Evolutionary conservation across 345 rosid species (phyloP), one percentile per base, ranked within the genome.

Genomic region (Gynandropsis gynandra): DNA sequence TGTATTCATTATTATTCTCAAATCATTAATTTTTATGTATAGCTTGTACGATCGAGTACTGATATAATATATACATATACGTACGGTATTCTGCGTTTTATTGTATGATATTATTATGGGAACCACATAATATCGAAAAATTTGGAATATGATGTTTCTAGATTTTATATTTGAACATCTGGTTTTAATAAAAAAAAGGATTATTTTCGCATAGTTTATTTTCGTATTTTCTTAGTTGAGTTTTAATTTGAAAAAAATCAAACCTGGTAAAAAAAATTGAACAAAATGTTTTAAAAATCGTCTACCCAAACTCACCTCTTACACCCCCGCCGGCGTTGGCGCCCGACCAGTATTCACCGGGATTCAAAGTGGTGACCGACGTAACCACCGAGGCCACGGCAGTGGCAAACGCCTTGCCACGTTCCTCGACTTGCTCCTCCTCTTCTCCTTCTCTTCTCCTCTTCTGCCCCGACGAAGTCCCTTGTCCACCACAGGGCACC

Each of bases 391-490:
- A 36, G 4, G 10, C 9, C 40, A n/a, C 51, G 27, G 16, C 16
- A 7, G 42, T 15, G 18, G 21, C 47, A 42, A 42, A 5, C 47
- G 31, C 24, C 0, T 35, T 57, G 5, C 48, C 50, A 11, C 59
- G 13, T 1, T 66, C 70, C 27, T 42, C n/a, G n/a, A n/a, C n/a
- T n/a, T n/a, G n/a, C n/a, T n/a, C n/a, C n/a, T n/a, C 53, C 5
- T 76, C 46, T 4, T 51, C 73, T 11, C 61, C 79, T 21, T 57
- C 81, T 56, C 80, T 66, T 27, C 45, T 56, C 64, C 81, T 58
- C 48, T 77, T 77, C 0, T 55, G 58, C 0, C 74, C 75, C 9
- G 68, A 64, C 19, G 68, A 56, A 45, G 63, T 42, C 17, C 56
- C 64, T 52, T 65, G 57, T 27, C 55, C 61, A 31, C 20, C 54